phyloP scores from a whole-genome alignment of 805 yeast species.

The Brettanomyces nanus region DNA sequence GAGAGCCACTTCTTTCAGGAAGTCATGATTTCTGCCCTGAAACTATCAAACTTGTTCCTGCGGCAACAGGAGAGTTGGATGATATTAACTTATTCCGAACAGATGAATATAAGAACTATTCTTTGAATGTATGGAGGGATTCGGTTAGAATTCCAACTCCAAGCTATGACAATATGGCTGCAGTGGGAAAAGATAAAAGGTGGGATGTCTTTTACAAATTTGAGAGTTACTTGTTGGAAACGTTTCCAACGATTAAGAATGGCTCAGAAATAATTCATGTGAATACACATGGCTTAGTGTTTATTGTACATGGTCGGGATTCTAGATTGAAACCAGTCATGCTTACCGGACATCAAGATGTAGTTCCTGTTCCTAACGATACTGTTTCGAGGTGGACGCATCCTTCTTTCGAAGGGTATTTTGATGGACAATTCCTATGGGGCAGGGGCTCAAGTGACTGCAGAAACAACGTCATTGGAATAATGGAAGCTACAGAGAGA shows the following conservation, averaged over 20 bases:
- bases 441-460: constrained; percentile 35
- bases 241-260: constrained; percentile 32
- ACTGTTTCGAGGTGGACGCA: constrained; percentile 31
- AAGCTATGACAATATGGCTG: constrained; percentile 32
- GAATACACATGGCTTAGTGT: constrained; percentile 35
- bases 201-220: constrained; percentile 44
- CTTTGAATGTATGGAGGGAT: constrained; percentile 9
- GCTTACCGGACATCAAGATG: constrained; percentile 42
- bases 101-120: constrained; percentile 3
- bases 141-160: constrained; percentile 45
- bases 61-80: not conserved
- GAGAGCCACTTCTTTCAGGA: not conserved
- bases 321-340: constrained; percentile 33
- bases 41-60: not conserved
- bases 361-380: constrained; percentile 36
- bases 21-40: not conserved
- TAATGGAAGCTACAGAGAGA: constrained; percentile 54
- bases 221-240: constrained; percentile 33
- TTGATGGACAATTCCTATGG: constrained; percentile 28
- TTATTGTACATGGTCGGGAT: constrained; percentile 34
- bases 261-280: constrained; percentile 29
- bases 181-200: constrained; percentile 41
- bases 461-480: constrained; percentile 35
- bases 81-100: constrained; percentile 1
- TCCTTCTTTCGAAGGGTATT: constrained; percentile 30